Conservation (phyloP, 345 rosid genomes). For the Populus deltoides region DNA sequence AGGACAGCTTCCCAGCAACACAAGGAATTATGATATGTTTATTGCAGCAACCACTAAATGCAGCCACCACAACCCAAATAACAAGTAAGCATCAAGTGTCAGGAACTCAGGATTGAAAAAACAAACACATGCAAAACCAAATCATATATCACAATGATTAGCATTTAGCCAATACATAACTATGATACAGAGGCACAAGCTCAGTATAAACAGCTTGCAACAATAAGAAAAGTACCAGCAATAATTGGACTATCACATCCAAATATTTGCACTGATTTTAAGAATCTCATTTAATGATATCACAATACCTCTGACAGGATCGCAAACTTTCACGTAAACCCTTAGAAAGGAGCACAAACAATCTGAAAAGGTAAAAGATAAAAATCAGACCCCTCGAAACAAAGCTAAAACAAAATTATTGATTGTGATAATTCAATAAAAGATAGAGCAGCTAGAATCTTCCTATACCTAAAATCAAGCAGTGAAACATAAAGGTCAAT, state of each 20-base stretch:
- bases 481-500: constrained; percentile 24
- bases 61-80: not conserved
- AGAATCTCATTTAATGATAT: constrained; percentile 24
- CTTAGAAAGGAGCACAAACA: constrained; percentile 24
- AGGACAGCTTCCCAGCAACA: not conserved
- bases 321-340: constrained; percentile 32
- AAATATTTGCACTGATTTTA: constrained; percentile 27
- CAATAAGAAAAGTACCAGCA: constrained; percentile 19
- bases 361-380: constrained; percentile 35
- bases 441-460: not conserved
- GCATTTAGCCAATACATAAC: constrained; percentile 23
- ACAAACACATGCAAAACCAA: not conserved
- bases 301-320: constrained; percentile 32
- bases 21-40: not conserved
- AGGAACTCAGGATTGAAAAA: not conserved
- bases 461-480: constrained; percentile 36
- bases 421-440: not conserved
- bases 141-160: constrained; percentile 10
- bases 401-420: not conserved
- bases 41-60: not conserved
- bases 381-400: not conserved
- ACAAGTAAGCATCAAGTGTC: not conserved
- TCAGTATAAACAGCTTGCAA: constrained; percentile 8
- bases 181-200: constrained; percentile 32
- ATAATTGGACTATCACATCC: constrained; percentile 22